Base-by-base conservation (phyloP, 495 filamentous ascomycete genomes). In the Sporormia fimetaria region DNA sequence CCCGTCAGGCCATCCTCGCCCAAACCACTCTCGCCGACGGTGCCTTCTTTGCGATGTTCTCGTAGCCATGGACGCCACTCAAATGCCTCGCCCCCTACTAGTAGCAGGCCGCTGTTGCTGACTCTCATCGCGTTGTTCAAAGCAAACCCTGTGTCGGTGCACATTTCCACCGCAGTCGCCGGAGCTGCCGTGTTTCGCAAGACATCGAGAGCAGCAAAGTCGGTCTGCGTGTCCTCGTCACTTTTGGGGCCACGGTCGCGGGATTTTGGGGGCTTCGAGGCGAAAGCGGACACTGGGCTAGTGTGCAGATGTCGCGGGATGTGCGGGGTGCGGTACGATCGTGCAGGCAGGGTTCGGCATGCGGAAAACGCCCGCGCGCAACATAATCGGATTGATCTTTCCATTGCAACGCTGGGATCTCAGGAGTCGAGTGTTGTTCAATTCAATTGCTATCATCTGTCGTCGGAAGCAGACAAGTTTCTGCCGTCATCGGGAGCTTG, bases 31-130 rank as follows among this genome's bases (percentile, higher is more conserved):
- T 21, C 15, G 47, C 61, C 47, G 62, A 47, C 44, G 6, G 47
- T 49, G 6, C 39, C 51, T 41, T 54, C 55, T 27, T 39, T 46
- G 29, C 44, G 12, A 16, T 44, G 33, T 36, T 46, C 50, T 17
- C 33, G n/a, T 15, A 43, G 51, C 86, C 85, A 93, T 6, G 90
- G 90, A 56, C 70, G 59, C 92, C 92, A 98, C 26, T 60, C 55
- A 55, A 96, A 95, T 1, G 78, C 86, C 62, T 95, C 88, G 6
- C 87, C 87, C 21, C 70, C 75, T 1, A 94, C 71, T 4, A 96
- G 65, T 49, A 98, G 52, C 16, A 83, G 84, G 21, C 71, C 70
- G 5, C 82, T 76, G 14, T 69, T 70, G 2, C 59, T 59, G 11
- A 94, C 67, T 53, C 69, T 74, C 1, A 80, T 60, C 1, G 86